Conservation (phyloP, 768 basidiomycete species). For the Coprinopsis cinerea region DNA sequence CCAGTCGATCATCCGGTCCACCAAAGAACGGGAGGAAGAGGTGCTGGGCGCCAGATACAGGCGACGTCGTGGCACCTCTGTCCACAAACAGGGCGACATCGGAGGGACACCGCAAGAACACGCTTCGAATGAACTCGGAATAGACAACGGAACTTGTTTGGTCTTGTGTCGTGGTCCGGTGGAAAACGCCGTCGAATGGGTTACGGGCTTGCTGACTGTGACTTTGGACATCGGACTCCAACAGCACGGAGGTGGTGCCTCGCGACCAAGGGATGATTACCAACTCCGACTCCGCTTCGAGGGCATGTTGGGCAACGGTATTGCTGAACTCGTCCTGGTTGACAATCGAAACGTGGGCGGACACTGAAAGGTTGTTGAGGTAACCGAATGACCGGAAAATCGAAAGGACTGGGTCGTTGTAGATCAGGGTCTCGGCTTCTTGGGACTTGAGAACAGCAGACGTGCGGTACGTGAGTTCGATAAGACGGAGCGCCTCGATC, state of each 20-base stretch:
- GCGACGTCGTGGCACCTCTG: constrained; percentile 39
- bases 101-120: constrained; percentile 64
- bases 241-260: constrained; percentile 24
- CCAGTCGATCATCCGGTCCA: constrained; percentile 88
- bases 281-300: constrained; percentile 57
- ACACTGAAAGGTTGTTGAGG: constrained; percentile 60
- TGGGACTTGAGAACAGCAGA: constrained; percentile 83
- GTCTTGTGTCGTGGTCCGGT: constrained; percentile 40
- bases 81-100: constrained; percentile 90
- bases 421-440: constrained; percentile 62
- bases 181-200: constrained; percentile 80
- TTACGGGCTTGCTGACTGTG: constrained; percentile 31
- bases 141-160: constrained; percentile 53
- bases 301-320: constrained; percentile 56
- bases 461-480: constrained; percentile 85
- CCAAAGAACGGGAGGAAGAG: constrained; percentile 90
- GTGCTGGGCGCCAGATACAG: constrained; percentile 38
- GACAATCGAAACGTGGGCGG: constrained; percentile 70
- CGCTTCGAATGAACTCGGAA: constrained; percentile 79
- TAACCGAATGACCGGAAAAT: constrained; percentile 76
- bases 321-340: constrained; percentile 66
- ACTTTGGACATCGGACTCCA: constrained; percentile 15
- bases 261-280: constrained; percentile 83
- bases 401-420: constrained; percentile 65
- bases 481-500: constrained; percentile 77